These are phyloP conservation scores for Leccinum truebloodii DNA, from an alignment of 768 basidiomycete species.

Conservation along the genomic window DNA sequence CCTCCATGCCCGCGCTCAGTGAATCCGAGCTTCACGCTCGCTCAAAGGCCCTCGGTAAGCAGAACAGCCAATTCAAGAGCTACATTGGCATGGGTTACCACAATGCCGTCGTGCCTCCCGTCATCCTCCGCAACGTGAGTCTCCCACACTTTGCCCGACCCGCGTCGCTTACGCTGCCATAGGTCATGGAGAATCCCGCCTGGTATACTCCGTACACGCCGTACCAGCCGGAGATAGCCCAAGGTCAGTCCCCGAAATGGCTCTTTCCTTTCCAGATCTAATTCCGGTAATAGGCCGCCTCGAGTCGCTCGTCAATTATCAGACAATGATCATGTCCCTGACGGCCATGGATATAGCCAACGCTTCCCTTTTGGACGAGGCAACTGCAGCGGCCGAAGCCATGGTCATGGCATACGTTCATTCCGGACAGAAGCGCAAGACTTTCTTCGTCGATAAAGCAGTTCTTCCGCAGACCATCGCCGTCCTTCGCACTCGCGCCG, in stretches of 20 bases:
- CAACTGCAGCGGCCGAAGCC: constrained; percentile 91
- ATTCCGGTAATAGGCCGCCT: constrained; percentile 67
- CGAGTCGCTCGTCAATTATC: constrained; percentile 95
- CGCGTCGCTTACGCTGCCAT: constrained; percentile 5
- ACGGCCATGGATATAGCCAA: constrained; percentile 96
- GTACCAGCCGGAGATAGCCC: constrained; percentile 97
- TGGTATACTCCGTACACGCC: constrained; percentile 99
- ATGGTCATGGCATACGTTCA: constrained; percentile 93
- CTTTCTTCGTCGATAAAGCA: constrained; percentile 81
- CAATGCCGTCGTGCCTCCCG: constrained; percentile 91
- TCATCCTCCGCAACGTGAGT: constrained; percentile 87
- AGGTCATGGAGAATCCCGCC: constrained; percentile 93
- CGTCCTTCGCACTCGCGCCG: constrained; percentile 87
- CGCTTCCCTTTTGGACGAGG: constrained; percentile 92
- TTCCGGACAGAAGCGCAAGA: constrained; percentile 67
- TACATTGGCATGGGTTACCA: constrained; percentile 99
- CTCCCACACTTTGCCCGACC: background rate
- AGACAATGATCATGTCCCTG: constrained; percentile 94
- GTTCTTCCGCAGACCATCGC: constrained; percentile 89
- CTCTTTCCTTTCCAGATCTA: constrained; percentile 6
- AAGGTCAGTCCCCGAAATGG: constrained; percentile 55
- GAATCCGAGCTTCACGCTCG: constrained; percentile 81
- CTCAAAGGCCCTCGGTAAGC: constrained; percentile 72
- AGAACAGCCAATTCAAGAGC: constrained; percentile 83
- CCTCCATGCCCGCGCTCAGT: constrained; percentile 72